Percentiles rank a stretch among this genome's conserved stretches.
These are phyloP conservation scores for Elaphomyces granulatus DNA, from an alignment of 495 filamentous ascomycete species.

Conservation along the genomic window DNA sequence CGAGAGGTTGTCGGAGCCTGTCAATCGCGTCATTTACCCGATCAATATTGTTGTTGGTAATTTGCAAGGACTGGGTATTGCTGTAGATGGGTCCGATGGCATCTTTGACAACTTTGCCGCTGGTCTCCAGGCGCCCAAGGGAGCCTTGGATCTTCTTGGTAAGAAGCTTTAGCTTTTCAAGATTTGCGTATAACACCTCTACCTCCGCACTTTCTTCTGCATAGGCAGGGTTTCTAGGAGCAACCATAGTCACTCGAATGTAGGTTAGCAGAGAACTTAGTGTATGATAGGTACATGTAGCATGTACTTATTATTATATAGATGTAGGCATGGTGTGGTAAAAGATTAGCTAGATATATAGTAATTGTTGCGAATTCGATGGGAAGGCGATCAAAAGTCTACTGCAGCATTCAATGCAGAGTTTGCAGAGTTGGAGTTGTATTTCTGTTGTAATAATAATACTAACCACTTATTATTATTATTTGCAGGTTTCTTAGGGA, in stretches of 20 bases:
- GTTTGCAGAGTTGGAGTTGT: too few species aligned
- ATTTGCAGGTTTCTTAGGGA: conserved; percentile 4
- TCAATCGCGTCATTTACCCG: conserved; percentile 75
- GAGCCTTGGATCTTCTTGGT: conserved; percentile 91
- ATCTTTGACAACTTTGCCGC: conserved; percentile 77
- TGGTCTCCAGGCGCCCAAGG: conserved; percentile 66
- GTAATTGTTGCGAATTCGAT: too few species aligned
- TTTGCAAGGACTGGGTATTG: conserved; percentile 79
- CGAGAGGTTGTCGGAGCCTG: conserved; percentile 69
- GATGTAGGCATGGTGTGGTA: too few species aligned
- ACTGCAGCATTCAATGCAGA: too few species aligned
- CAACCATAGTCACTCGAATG: too few species aligned
- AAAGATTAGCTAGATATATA: too few species aligned
- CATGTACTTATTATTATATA: too few species aligned
- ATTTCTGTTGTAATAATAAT: too few species aligned
- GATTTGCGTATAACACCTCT: conserved; percentile 50
- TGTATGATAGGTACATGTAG: too few species aligned
- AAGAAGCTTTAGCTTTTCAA: conserved; percentile 52
- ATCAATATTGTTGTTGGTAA: conserved; percentile 78
- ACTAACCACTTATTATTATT: too few species aligned
- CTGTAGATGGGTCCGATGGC: conserved; percentile 87
- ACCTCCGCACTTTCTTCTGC: conserved; percentile 62
- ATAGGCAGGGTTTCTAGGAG: conserved; percentile 37
- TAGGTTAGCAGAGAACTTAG: too few species aligned
- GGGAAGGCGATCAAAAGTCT: too few species aligned